Percentiles rank a stretch among this genome's conserved stretches.
These are phyloP conservation scores for Fusarium multiceps DNA, from an alignment of 2,329 filamentous ascomycete species.

Conservation along the genomic window DNA sequence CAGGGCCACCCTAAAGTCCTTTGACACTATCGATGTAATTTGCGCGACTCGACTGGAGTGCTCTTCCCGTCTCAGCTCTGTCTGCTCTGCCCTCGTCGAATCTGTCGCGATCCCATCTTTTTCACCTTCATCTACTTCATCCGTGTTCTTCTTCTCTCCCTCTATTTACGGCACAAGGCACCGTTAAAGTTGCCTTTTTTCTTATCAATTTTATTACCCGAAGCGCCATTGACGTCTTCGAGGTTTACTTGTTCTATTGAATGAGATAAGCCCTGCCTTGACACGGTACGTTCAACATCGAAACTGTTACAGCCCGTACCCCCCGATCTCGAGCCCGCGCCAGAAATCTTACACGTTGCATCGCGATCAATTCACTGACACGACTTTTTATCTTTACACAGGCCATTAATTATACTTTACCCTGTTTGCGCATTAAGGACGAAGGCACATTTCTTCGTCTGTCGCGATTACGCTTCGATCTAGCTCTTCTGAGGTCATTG, in stretches of 20 bases:
- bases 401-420: conserved; percentile 18
- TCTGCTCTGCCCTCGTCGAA: conserved; percentile 28
- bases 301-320: conserved; percentile 26
- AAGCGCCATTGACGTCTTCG: conserved; percentile 31
- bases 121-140: conserved; percentile 39
- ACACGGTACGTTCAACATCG: conserved; percentile 43
- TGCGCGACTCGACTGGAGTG: conserved; percentile 41
- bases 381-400: conserved; percentile 14
- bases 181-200: conserved; percentile 21
- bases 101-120: conserved; percentile 42
- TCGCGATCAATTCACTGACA: conserved; percentile 35
- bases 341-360: conserved; percentile 15
- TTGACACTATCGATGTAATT: conserved; percentile 49
- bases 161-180: conserved; percentile 34
- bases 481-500: conserved; percentile 25
- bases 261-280: conserved; percentile 43
- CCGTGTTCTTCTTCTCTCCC: conserved; percentile 33
- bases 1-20: conserved; percentile 44
- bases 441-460: not conserved
- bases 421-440: conserved; percentile 30
- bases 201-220: conserved; percentile 14
- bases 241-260: conserved; percentile 18
- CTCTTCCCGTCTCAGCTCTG: conserved; percentile 43
- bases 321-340: conserved; percentile 30
- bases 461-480: conserved; percentile 35